A percentile compares a stretch with the other conserved stretches of the same genome.
Conservation (phyloP, 805 yeast species). For the Torulaspora indica region DNA sequence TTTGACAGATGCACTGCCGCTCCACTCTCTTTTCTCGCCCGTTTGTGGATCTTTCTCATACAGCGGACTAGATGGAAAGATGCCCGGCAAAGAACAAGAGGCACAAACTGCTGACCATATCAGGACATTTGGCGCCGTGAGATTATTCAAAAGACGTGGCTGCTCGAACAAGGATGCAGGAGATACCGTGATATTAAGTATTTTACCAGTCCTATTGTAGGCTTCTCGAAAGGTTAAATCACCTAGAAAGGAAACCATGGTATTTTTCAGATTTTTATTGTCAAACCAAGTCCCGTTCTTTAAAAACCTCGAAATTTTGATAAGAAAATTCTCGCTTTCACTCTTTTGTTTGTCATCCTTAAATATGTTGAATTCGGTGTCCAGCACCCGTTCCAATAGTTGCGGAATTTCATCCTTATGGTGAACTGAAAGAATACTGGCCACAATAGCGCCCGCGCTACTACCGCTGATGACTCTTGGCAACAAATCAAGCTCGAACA, state of each 20-base stretch:
- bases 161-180: conserved; percentile 89
- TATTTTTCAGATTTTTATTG: conserved; percentile 59
- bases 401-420: conserved; percentile 62
- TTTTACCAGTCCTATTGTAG: conserved; percentile 86
- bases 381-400: conserved; percentile 47
- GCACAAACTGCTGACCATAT: conserved; percentile 91
- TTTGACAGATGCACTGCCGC: conserved; percentile 57
- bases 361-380: conserved; percentile 49
- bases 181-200: conserved; percentile 90
- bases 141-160: conserved; percentile 72
- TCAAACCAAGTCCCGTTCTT: conserved; percentile 91
- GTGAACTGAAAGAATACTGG: conserved; percentile 79
- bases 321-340: conserved; percentile 47
- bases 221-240: conserved; percentile 92
- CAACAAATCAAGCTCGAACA: conserved; percentile 65
- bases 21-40: conserved; percentile 76
- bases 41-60: conserved; percentile 77
- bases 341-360: conserved; percentile 50
- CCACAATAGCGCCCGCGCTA: conserved; percentile 93
- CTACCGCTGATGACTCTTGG: conserved; percentile 92
- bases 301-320: conserved; percentile 54
- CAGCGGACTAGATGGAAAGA: conserved; percentile 80
- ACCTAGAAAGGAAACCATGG: conserved; percentile 77
- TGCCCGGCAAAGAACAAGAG: conserved; percentile 89
- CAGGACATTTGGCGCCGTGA: conserved; percentile 76